Evolutionary conservation across 805 yeast genomes (phyloP).

Genomic region (Limtongozyma cylindracea): DNA sequence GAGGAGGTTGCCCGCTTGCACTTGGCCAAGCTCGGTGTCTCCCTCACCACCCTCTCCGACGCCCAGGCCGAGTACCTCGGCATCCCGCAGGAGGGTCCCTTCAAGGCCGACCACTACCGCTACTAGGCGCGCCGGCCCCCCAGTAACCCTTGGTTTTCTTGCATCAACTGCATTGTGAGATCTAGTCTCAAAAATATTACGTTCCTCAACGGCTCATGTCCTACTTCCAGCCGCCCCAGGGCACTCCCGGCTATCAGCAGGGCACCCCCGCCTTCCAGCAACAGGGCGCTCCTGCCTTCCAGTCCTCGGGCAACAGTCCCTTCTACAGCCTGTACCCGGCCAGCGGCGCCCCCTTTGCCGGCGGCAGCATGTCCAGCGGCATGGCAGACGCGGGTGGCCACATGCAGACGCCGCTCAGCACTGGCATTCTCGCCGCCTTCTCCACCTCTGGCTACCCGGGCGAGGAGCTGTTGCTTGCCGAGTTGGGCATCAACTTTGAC

Average conservation of each 20-base stretch:
- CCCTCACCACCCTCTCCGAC: conserved; percentile 46
- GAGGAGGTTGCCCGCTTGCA: conserved; percentile 97
- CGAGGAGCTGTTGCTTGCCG: conserved; percentile 86
- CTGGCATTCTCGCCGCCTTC: conserved; percentile 76
- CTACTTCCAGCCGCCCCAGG: too few relatives aligned
- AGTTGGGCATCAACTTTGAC: conserved; percentile 74
- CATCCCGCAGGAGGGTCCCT: conserved; percentile 84
- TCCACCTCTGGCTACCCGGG: conserved; percentile 84
- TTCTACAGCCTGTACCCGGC: conserved; percentile 1
- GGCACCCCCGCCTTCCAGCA: too few relatives aligned
- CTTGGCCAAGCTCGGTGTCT: conserved; percentile 82
- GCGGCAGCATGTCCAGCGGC: conserved; percentile 2
- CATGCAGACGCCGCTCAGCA: conserved; percentile 16
- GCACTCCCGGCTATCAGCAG: too few relatives aligned
- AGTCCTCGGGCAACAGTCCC: not conserved
- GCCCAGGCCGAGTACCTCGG: conserved; percentile 90
- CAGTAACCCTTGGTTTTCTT: not conserved
- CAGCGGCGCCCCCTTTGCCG: conserved; percentile 3
- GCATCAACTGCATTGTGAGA: not conserved
- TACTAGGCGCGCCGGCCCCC: conserved; percentile 22
- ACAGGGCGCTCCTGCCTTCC: not conserved
- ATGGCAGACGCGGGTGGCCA: conserved; percentile 2
- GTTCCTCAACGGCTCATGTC: too few relatives aligned
- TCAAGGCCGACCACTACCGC: conserved; percentile 95
- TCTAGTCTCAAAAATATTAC: not conserved